A percentile compares a stretch with the other conserved stretches of the same genome.
phyloP scores from a whole-genome alignment of 2,329 filamentous ascomycete genomes.

The Clathrospora elynae region DNA sequence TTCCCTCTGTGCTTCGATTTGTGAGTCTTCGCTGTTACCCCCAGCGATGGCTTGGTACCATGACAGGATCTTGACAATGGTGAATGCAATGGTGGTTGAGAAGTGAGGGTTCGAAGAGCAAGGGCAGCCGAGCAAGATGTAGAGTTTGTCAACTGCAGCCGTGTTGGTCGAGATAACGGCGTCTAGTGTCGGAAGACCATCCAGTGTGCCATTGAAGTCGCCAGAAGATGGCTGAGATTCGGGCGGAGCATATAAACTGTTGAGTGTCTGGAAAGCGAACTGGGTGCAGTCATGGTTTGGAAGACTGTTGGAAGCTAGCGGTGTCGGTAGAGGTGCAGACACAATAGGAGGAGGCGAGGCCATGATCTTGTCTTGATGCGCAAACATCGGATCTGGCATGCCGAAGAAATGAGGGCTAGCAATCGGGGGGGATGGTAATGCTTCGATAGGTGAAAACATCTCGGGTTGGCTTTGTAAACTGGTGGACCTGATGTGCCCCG shows the following conservation, averaged over 20 bases:
- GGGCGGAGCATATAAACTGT: conserved; percentile 41
- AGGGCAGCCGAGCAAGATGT: conserved; percentile 40
- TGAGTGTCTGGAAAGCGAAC: conserved; percentile 44
- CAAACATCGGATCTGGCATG: conserved; percentile 30
- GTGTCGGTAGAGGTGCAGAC: conserved; percentile 38
- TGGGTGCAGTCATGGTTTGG: conserved; percentile 44
- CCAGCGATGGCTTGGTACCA: conserved; percentile 46
- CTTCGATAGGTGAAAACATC: conserved; percentile 34
- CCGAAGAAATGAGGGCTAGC: conserved; percentile 32
- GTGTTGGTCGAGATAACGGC: conserved; percentile 42
- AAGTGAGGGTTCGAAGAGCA: conserved; percentile 46
- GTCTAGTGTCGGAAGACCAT: conserved; percentile 39
- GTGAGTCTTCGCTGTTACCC: conserved; percentile 21
- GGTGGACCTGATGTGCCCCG: conserved; percentile 34
- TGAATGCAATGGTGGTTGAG: conserved; percentile 45
- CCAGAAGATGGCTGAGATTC: conserved; percentile 29
- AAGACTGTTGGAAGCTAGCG: conserved; percentile 28
- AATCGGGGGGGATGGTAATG: conserved; percentile 31
- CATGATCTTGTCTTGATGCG: conserved; percentile 29
- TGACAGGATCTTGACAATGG: conserved; percentile 44
- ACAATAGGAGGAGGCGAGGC: conserved; percentile 33
- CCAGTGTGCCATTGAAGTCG: conserved; percentile 33
- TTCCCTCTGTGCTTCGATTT: conserved; percentile 36
- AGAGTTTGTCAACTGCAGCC: conserved; percentile 42
- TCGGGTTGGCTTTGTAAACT: conserved; percentile 43